These are phyloP conservation scores for Begonia peltatifolia DNA, from an alignment of 306 rosid species.

Conservation along the genomic window DNA sequence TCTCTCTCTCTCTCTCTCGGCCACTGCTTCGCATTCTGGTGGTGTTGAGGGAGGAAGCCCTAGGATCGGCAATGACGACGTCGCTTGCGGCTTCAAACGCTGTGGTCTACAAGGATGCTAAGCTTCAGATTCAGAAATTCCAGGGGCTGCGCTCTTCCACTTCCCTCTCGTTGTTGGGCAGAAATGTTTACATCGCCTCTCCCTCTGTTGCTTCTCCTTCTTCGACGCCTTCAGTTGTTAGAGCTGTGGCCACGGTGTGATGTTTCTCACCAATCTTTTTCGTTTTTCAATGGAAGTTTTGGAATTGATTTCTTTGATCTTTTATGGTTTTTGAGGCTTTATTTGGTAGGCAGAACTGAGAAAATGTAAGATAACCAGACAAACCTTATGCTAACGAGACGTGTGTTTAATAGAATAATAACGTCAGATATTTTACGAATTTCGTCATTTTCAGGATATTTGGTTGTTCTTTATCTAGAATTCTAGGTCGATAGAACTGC, in stretches of 20 bases:
- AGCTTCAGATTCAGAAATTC: conserved; percentile 49
- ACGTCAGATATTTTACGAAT: no score
- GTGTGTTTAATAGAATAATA: no score
- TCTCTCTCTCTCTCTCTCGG: conserved; percentile 1
- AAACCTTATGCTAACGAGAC: no score
- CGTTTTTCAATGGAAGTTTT: not conserved
- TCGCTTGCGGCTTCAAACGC: conserved; percentile 41
- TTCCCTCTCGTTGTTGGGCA: conserved; percentile 24
- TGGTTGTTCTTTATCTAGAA: no score
- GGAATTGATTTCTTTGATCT: no score
- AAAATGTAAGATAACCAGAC: no score
- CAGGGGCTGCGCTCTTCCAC: conserved; percentile 44
- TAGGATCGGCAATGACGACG: conserved; percentile 33
- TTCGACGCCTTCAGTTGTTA: conserved; percentile 25
- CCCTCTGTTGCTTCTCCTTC: conserved; percentile 27
- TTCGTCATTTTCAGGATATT: no score
- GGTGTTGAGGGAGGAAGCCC: conserved; percentile 1
- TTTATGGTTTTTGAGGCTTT: conserved; percentile 3
- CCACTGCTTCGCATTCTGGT: not conserved
- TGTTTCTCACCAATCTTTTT: not conserved
- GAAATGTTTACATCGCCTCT: conserved; percentile 18
- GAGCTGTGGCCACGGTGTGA: conserved; percentile 71
- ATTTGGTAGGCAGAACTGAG: not conserved
- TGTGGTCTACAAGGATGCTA: conserved; percentile 31
- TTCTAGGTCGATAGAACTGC: no score